phyloP scores from a whole-genome alignment of 257 asterid species.

The Solanum chmielewskii region DNA sequence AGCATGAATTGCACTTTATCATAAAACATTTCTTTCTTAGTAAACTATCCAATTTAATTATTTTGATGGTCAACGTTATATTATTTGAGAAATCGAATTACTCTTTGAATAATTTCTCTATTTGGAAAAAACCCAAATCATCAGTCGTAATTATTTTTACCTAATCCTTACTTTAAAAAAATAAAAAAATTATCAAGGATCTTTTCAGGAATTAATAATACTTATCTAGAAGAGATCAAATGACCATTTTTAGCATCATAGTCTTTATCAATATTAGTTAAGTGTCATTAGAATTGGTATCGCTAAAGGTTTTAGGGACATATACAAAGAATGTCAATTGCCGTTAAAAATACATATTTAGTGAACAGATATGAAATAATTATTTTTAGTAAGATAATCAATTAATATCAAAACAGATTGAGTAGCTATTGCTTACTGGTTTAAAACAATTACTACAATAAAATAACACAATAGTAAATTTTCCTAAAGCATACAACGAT shows the following conservation, averaged over 20 bases:
- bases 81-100: neutral
- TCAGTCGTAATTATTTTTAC: neutral
- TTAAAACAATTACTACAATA: neutral
- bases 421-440: too few species aligned
- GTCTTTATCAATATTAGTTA: too few species aligned
- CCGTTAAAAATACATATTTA: too few species aligned
- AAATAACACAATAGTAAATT: neutral
- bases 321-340: too few species aligned
- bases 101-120: neutral
- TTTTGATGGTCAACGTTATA: neutral
- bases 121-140: neutral
- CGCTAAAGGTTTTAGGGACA: too few species aligned
- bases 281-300: too few species aligned
- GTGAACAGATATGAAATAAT: too few species aligned
- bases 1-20: neutral
- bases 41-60: neutral
- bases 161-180: neutral
- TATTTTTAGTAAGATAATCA: too few species aligned
- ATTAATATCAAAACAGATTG: accelerated
- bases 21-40: too few species aligned
- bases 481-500: too few species aligned
- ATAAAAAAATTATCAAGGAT: too few species aligned
- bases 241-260: neutral
- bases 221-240: neutral
- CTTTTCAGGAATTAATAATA: neutral